Base-by-base conservation (phyloP, 305 asterid species). In the Plantago coronopus region DNA sequence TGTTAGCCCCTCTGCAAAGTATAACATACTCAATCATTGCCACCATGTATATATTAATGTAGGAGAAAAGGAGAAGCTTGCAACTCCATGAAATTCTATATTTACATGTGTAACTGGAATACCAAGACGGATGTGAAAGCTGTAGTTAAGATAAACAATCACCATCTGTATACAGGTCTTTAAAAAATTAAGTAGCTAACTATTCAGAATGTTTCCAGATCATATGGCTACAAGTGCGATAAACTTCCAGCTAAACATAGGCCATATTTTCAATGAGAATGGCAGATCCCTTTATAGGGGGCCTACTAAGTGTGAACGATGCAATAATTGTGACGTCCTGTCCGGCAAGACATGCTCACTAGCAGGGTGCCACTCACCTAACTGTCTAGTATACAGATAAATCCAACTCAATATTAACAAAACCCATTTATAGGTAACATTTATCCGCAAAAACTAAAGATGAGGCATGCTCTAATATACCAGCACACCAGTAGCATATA, bases 191-290 rank as follows among this genome's bases (percentile, higher is more conserved):
- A 67, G 54, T 74, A 61, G 64, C 57, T 40, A 57, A 50, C 29
- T 66, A 64, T 34, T 54, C 65, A 38, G 57, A 62, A 64, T 57
- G 38, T 12, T 5, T 65, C 61, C 57, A 76, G 76, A 70, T 20
- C 11, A 16, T 22, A 62, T 71, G 61, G 55, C 62, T 70, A 79
- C 64, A 57, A 79, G 76, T 61, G 29, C 18, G 75, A 79, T 76
- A 75, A 81, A 66, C 64, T 66, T 65, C 83, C 86, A 81, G 94
- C 86, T 66, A 64, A 57, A 67, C 38, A 74, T 78, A 76, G 82
- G 78, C 81, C 73, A 83, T 75, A 69, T 64, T 67, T 54, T 73
- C 61, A 69, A 65, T 70, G 63, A 38, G 60, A 59, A 71, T 59
- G 61, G 68, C 59, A 17, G 54, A 61, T 48, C 62, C 46, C 51